These are phyloP conservation scores for Leishmania arabica DNA, from an alignment of 208 protist species.

Conservation along the genomic window DNA sequence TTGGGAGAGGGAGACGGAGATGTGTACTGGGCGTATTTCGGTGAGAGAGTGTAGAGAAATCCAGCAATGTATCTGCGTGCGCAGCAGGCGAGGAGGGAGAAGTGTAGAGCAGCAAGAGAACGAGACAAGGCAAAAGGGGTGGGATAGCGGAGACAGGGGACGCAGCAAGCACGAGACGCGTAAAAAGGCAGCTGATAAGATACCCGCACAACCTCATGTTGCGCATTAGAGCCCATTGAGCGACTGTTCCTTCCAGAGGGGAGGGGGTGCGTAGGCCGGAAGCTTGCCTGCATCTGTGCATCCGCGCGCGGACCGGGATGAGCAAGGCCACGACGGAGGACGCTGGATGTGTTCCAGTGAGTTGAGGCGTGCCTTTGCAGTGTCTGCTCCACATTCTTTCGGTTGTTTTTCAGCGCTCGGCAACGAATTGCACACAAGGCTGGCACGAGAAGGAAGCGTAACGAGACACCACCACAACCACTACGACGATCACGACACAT, in stretches of 20 bases:
- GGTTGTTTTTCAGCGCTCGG: background rate
- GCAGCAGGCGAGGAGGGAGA: background rate
- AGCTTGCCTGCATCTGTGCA: background rate
- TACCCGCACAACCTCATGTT: background rate
- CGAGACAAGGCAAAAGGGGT: background rate
- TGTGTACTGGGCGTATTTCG: background rate
- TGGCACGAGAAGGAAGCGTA: background rate
- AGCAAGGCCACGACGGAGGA: background rate
- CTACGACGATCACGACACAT: no score
- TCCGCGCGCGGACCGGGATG: background rate
- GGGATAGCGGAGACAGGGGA: background rate
- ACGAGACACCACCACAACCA: no score
- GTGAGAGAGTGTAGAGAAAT: background rate
- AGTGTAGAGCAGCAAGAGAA: background rate
- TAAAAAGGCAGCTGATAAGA: background rate
- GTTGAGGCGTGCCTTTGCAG: background rate
- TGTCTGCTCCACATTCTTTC: background rate
- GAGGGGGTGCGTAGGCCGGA: background rate
- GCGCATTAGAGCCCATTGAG: background rate
- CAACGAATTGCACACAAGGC: background rate
- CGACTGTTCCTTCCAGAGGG: background rate
- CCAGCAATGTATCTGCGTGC: background rate
- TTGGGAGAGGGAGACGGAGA: background rate
- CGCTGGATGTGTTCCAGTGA: background rate
- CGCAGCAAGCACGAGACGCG: background rate